Percentiles rank a stretch among this genome's conserved stretches.
phyloP scores from a whole-genome alignment of 805 yeast species.

The Candida krabiensis region DNA sequence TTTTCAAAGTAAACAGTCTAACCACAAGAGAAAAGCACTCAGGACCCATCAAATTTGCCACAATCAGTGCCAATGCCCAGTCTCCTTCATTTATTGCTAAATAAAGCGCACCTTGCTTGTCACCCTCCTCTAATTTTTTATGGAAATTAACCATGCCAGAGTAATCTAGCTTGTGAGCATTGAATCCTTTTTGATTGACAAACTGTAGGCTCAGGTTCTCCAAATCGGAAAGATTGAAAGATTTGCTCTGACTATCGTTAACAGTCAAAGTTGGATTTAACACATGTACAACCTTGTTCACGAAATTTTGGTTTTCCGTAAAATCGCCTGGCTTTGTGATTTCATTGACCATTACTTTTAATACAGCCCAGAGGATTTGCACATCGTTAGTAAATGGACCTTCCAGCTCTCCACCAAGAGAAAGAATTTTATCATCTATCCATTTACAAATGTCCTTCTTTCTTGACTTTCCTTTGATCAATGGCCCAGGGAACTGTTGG shows the following conservation, averaged over 20 bases:
- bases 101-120: conserved; percentile 63
- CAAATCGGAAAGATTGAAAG: conserved; percentile 21
- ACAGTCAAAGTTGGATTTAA: conserved; percentile 42
- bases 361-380: conserved; percentile 29
- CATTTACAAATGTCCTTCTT: conserved; percentile 71
- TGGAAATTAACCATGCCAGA: conserved; percentile 30
- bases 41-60: conserved; percentile 66
- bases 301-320: conserved; percentile 26
- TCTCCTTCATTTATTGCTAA: conserved; percentile 62
- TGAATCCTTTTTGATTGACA: conserved; percentile 17
- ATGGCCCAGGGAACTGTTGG: conserved; percentile 67
- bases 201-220: conserved; percentile 11
- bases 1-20: conserved; percentile 30
- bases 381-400: conserved; percentile 19
- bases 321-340: conserved; percentile 30
- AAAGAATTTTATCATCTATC: conserved; percentile 41
- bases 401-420: conserved; percentile 16
- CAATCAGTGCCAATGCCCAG: conserved; percentile 74
- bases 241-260: conserved; percentile 4
- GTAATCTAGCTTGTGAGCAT: conserved; percentile 26
- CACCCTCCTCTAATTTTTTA: conserved; percentile 56
- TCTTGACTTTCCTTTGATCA: conserved; percentile 54
- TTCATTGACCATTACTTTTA: conserved; percentile 24
- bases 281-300: conserved; percentile 34
- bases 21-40: conserved; percentile 48